phyloP scores from a whole-genome alignment of 805 yeast genomes.

The Cyberlindnera bimundalis region DNA sequence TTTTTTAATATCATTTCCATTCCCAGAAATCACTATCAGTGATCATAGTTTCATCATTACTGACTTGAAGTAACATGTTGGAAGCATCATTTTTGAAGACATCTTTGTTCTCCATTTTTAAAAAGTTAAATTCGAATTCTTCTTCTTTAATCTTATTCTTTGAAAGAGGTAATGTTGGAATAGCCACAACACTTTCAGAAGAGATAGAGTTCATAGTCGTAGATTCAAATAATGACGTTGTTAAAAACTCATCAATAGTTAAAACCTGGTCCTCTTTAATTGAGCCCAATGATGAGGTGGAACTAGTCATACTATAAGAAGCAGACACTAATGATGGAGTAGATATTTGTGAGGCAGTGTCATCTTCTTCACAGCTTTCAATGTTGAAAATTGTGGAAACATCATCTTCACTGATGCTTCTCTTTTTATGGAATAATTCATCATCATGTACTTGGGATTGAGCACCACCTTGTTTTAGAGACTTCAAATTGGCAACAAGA shows the following conservation, averaged over 20 bases:
- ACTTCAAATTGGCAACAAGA: conserved; percentile 41
- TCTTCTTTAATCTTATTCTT: conserved; percentile 14
- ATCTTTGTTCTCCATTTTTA: conserved; percentile 19
- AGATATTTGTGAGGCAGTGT: conserved; percentile 23
- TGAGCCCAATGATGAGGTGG: conserved; percentile 20
- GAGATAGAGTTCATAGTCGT: conserved; percentile 17
- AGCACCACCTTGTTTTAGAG: conserved; percentile 18
- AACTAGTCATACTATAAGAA: conserved; percentile 14
- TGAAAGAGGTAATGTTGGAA: conserved; percentile 6
- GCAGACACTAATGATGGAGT: conserved; percentile 25
- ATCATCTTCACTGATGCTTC: conserved; percentile 20
- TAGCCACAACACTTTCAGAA: background rate
- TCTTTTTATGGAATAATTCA: conserved; percentile 21
- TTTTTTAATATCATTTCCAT: conserved; percentile 22
- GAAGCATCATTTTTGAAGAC: conserved; percentile 12
- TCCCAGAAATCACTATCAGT: conserved; percentile 21
- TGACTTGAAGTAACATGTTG: conserved; percentile 17
- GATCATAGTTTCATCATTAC: conserved; percentile 12
- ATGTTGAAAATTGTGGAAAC: conserved; percentile 12
- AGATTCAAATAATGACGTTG: conserved; percentile 24
- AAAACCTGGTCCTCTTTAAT: conserved; percentile 26
- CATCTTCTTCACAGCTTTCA: conserved; percentile 25
- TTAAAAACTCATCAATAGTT: conserved; percentile 26
- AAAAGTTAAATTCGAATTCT: conserved; percentile 25
- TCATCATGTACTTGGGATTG: conserved; percentile 9